These are phyloP conservation scores for Fraxinus latifolia DNA, from an alignment of 305 asterid genomes.

Conservation along the genomic window DNA sequence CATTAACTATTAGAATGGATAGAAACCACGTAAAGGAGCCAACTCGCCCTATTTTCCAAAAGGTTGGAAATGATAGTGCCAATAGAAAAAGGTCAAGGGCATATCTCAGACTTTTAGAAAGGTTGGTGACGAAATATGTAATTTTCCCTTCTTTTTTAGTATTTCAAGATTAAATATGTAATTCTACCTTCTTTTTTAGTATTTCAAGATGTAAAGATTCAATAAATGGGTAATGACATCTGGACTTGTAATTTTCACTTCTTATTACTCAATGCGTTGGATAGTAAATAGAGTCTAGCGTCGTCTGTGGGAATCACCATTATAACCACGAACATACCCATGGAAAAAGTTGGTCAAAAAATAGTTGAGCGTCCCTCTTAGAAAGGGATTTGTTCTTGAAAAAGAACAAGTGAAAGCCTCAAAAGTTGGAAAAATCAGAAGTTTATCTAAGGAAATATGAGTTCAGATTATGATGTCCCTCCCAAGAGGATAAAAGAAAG, in stretches of 20 bases:
- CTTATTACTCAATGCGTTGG: not conserved
- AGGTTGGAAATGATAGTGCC: not conserved
- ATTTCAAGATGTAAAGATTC: not conserved
- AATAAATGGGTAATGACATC: not conserved
- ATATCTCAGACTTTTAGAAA: not conserved
- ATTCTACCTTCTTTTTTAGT: not conserved
- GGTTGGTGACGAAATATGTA: not conserved
- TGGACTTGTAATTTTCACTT: not conserved
- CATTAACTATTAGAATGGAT: not conserved
- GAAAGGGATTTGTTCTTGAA: no score
- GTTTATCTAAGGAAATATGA: no score
- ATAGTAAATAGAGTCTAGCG: not conserved
- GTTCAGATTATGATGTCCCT: no score
- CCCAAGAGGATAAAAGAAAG: no score
- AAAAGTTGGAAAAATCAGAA: no score
- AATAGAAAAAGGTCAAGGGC: not conserved
- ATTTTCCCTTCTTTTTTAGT: no score
- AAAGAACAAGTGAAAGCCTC: no score
- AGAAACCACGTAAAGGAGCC: not conserved
- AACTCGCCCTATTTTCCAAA: not conserved
- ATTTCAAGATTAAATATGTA: not conserved
- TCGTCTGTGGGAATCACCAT: no score
- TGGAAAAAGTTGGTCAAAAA: no score
- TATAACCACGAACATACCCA: no score
- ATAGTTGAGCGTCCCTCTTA: no score